phyloP scores from a whole-genome alignment of 805 yeast genomes.

The Kregervanrija pseudodelftensis region DNA sequence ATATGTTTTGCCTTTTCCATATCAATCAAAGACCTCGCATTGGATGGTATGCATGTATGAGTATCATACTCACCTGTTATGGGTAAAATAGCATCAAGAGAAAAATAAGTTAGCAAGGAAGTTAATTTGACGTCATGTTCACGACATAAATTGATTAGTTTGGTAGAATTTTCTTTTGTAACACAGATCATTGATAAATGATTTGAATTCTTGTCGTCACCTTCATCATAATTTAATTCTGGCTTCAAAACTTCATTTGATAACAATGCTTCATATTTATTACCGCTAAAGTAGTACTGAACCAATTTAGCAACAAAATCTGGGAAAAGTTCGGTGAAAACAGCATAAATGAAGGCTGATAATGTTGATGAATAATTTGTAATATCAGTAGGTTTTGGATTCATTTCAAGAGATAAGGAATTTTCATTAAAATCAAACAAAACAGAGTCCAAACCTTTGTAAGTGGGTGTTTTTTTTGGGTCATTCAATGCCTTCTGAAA shows the following conservation, averaged over 20 bases:
- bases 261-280: too few relatives aligned
- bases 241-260: too few relatives aligned
- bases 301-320: too few relatives aligned
- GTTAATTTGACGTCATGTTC: slow-evolving; percentile 10
- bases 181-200: too few relatives aligned
- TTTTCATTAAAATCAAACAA: slow-evolving; percentile 2
- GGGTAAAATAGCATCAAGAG: slow-evolving; percentile 6
- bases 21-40: slow-evolving; percentile 7
- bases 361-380: too few relatives aligned
- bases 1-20: neutral
- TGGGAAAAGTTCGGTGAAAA: too few relatives aligned
- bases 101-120: slow-evolving; percentile 7
- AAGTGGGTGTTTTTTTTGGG: neutral
- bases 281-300: too few relatives aligned
- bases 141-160: slow-evolving; percentile 4
- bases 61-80: slow-evolving; percentile 9
- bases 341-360: too few relatives aligned
- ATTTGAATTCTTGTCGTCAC: too few relatives aligned
- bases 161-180: neutral
- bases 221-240: too few relatives aligned
- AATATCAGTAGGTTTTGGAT: too few relatives aligned
- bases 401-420: too few relatives aligned
- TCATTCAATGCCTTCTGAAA: slow-evolving; percentile 7
- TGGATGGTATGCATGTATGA: slow-evolving; percentile 9
- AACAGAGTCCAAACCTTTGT: neutral